Conservation (phyloP, 2,329 filamentous ascomycete genomes). For the Botryotinia globosa region DNA sequence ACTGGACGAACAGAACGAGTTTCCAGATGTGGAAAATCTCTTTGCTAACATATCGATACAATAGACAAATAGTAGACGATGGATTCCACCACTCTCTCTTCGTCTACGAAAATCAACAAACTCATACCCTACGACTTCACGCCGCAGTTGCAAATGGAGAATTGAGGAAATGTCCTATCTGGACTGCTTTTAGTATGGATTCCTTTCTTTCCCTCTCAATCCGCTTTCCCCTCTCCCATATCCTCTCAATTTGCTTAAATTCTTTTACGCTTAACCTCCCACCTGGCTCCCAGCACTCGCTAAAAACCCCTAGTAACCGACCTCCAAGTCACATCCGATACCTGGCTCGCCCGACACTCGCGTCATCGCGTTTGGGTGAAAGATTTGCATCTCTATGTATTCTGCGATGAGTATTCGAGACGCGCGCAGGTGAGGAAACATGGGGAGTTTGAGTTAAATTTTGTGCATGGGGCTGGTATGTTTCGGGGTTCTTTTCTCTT, state of each 20-base stretch:
- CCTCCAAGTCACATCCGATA: constrained; percentile 45
- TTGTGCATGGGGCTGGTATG: constrained; percentile 33
- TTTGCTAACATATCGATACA: neutral
- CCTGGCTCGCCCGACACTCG: constrained; percentile 52
- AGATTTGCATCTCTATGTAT: constrained; percentile 57
- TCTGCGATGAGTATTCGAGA: constrained; percentile 55
- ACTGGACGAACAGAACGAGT: neutral
- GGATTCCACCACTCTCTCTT: constrained; percentile 52
- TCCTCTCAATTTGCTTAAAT: too few species aligned
- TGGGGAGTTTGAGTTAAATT: constrained; percentile 37
- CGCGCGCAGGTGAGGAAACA: constrained; percentile 49
- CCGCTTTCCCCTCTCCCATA: neutral
- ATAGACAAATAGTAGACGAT: constrained; percentile 56
- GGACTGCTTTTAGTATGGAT: constrained; percentile 58
- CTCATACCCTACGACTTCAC: constrained; percentile 52
- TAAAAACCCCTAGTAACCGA: constrained; percentile 47
- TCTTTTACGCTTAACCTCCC: neutral
- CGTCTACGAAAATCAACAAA: constrained; percentile 51
- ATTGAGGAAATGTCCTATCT: constrained; percentile 55
- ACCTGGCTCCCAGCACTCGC: neutral
- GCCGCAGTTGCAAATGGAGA: constrained; percentile 55
- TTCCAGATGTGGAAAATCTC: neutral
- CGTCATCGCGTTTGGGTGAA: constrained; percentile 50
- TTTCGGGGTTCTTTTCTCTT: neutral
- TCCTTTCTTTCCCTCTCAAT: neutral